phyloP scores from a whole-genome alignment of 768 basidiomycete genomes.

The Pleurotus giganteus region DNA sequence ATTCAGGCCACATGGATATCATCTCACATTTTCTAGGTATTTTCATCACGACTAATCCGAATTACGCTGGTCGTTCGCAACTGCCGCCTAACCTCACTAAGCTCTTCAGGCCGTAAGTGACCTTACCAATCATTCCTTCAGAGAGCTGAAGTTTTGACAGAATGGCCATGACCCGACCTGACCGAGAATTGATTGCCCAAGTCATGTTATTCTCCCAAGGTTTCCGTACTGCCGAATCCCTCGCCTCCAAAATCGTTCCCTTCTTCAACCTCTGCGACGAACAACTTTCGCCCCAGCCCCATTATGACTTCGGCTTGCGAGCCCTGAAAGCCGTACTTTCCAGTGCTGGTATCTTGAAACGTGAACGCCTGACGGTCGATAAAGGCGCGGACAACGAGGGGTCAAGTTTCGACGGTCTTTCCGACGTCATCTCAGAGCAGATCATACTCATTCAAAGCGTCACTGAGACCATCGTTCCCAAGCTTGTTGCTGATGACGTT shows the following conservation, averaged over 20 bases:
- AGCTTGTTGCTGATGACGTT: constrained; percentile 96
- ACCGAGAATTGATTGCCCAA: constrained; percentile 97
- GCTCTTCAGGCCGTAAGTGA: constrained; percentile 83
- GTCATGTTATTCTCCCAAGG: constrained; percentile 99
- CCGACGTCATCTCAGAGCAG: constrained; percentile 81
- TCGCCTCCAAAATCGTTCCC: constrained; percentile 98
- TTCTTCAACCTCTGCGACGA: constrained; percentile 99
- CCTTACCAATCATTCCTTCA: neutral
- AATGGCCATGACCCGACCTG: constrained; percentile 99
- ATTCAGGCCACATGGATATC: neutral
- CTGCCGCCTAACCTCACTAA: constrained; percentile 88
- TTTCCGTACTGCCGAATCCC: constrained; percentile 93
- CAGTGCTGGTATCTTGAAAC: constrained; percentile 96
- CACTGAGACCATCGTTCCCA: constrained; percentile 97
- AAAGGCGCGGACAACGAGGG: constrained; percentile 41
- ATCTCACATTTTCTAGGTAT: constrained; percentile 54
- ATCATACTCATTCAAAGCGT: constrained; percentile 98
- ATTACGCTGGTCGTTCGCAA: constrained; percentile 95
- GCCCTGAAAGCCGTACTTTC: constrained; percentile 95
- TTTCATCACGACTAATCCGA: constrained; percentile 99
- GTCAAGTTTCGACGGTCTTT: constrained; percentile 48
- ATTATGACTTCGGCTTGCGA: constrained; percentile 98
- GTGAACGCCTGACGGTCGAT: constrained; percentile 68
- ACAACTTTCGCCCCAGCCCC: constrained; percentile 94
- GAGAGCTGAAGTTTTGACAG: constrained; percentile 35